A percentile compares a stretch with the other conserved stretches of the same genome.
phyloP scores from a whole-genome alignment of 345 rosid species.

The Cardamine occulta region DNA sequence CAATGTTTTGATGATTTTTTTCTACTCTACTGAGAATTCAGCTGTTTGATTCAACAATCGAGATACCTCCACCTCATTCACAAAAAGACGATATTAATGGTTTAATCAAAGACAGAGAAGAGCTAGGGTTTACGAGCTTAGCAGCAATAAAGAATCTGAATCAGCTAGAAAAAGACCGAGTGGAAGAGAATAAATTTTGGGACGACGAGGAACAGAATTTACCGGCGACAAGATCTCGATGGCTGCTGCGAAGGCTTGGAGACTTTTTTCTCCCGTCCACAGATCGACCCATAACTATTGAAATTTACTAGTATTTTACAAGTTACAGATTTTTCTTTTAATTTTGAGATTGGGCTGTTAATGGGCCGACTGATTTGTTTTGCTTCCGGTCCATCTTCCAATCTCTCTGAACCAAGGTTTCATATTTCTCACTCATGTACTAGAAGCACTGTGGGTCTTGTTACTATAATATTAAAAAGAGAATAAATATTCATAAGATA shows the following conservation, averaged over 20 bases:
- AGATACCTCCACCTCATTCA: not conserved
- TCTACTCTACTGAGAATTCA: not conserved
- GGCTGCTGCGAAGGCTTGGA: slow-evolving; percentile 20
- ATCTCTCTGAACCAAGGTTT: no score
- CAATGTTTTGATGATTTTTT: not conserved
- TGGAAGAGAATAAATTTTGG: not conserved
- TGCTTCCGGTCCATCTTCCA: no score
- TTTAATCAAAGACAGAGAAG: not conserved
- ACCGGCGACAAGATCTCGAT: slow-evolving; percentile 30
- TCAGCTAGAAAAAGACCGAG: not conserved
- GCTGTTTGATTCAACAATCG: slow-evolving; percentile 8
- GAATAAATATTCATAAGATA: no score
- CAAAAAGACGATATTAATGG: no score
- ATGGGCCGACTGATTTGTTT: slow-evolving; percentile 1
- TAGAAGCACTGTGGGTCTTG: no score
- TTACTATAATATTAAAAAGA: no score
- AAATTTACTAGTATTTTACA: not conserved
- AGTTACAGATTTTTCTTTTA: not conserved
- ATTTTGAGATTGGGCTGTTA: slow-evolving; percentile 26
- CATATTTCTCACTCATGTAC: no score
- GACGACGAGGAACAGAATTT: slow-evolving; percentile 12
- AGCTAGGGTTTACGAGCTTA: slow-evolving; percentile 17
- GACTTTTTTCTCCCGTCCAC: slow-evolving; percentile 14
- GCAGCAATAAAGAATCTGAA: not conserved
- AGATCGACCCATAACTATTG: slow-evolving; percentile 6